phyloP scores from a whole-genome alignment of 768 basidiomycete genomes.

The Candolleomyces efflorescens region DNA sequence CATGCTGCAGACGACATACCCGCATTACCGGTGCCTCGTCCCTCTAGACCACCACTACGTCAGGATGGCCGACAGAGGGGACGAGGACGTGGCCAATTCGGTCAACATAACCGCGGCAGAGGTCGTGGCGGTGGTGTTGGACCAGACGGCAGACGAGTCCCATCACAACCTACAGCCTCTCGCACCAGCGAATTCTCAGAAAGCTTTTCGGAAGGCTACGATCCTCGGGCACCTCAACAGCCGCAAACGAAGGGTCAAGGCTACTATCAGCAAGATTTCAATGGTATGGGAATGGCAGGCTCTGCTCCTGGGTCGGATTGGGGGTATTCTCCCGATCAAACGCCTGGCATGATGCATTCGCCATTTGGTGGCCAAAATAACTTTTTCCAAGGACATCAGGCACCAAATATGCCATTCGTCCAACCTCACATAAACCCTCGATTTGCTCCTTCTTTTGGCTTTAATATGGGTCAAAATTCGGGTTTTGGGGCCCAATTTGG shows the following conservation, averaged over 20 bases:
- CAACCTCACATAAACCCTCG: constrained; percentile 85
- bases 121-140: constrained; percentile 28
- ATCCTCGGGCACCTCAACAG: constrained; percentile 7
- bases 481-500: background rate
- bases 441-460: constrained; percentile 64
- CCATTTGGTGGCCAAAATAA: constrained; percentile 4
- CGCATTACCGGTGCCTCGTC: background rate
- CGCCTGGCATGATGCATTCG: background rate
- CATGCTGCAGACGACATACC: constrained; percentile 19
- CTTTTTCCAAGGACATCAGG: background rate
- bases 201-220: background rate
- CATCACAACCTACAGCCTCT: background rate
- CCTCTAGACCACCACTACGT: background rate
- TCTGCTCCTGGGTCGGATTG: background rate
- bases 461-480: constrained; percentile 17
- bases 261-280: background rate
- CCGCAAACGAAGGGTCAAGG: background rate
- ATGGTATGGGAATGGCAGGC: background rate
- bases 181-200: background rate
- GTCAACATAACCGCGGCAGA: constrained; percentile 22
- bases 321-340: constrained; percentile 1
- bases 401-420: constrained; percentile 31
- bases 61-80: constrained; percentile 9
- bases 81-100: constrained; percentile 12
- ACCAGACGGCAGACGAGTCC: background rate